Evolutionary conservation across 2,329 filamentous ascomycete species (phyloP).

Genomic region (Dendrostoma leiphaemia): DNA sequence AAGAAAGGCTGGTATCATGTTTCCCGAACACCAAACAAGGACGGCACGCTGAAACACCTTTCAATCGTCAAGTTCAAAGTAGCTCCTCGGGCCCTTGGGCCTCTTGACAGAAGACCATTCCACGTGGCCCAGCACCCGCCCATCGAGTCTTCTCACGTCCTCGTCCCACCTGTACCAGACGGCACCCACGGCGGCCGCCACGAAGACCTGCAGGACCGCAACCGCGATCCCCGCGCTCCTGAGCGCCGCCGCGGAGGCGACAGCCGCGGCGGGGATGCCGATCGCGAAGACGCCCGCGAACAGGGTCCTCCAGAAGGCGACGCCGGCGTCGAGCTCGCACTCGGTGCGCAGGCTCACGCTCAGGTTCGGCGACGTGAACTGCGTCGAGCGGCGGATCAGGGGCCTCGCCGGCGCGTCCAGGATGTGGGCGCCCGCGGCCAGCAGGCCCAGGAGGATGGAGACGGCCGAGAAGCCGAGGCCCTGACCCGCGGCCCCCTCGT

Average conservation of each 20-base stretch:
- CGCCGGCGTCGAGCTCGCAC: slow-evolving; percentile 46
- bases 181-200: slow-evolving; percentile 32
- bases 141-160: slow-evolving; percentile 41
- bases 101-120: slow-evolving; percentile 42
- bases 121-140: slow-evolving; percentile 44
- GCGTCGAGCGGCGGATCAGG: slow-evolving; percentile 44
- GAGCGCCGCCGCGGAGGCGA: slow-evolving; percentile 35
- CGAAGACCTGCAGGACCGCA: slow-evolving; percentile 37
- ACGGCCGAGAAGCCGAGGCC: slow-evolving; percentile 38
- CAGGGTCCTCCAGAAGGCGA: slow-evolving; percentile 39
- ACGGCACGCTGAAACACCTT: not conserved
- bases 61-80: slow-evolving; percentile 41
- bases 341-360: slow-evolving; percentile 43
- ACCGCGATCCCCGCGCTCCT: slow-evolving; percentile 38
- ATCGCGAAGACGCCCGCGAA: slow-evolving; percentile 43
- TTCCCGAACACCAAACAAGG: too few species aligned
- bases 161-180: slow-evolving; percentile 44
- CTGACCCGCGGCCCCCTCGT: too few species aligned
- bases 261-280: slow-evolving; percentile 35
- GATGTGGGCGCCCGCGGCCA: slow-evolving; percentile 40
- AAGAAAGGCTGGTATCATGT: not conserved
- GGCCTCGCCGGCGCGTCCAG: slow-evolving; percentile 41
- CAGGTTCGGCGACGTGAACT: slow-evolving; percentile 47
- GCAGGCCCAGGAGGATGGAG: slow-evolving; percentile 45
- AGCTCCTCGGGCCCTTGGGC: slow-evolving; percentile 41